Base-by-base conservation (phyloP, 2,329 filamentous ascomycete species). In the Pseudophaeomoniella oleicola region DNA sequence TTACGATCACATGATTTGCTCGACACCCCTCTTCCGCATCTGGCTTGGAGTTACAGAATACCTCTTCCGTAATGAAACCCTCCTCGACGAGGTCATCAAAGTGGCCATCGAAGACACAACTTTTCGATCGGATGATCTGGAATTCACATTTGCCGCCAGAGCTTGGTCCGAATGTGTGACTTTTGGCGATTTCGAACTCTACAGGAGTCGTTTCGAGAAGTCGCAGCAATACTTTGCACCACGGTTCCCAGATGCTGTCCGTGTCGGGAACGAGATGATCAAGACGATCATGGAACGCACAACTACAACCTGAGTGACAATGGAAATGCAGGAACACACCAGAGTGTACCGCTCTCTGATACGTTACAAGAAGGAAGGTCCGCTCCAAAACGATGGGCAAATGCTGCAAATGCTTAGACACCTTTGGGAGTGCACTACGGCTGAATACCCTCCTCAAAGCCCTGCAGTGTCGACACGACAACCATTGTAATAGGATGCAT, bases 1-100 rank as follows among this genome's bases (percentile, higher is more conserved):
- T 1, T 98, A 98, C 58, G 88, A 98, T 59, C 92, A 98, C 65
- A 98, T 98, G 87, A 92, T 98, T 47, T 98, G 90, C 64, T 94
- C 86, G 37, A 98, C 90, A 29, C 90, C 90, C 63, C 74, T 96
- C 33, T 98, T 98, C 66, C 81, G 90, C 35, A 75, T 98, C 45
- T 94, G 90, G 75, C 72, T 98, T 19, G 90, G 90, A 39, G 92
- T 94, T n/a, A 88, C 87, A 1, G 90, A 98, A 61, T 88, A 93
- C 55, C 69, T 98, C 27, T 98, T 94, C 66, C 79, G 86, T 45
- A 86, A 87, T 50, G 69, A 74, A 13, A 73, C 72, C 2, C 66
- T 94, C 36, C 74, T 98, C 11, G 80, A 93, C 35, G 85, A 90
- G 53, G 81, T 81, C 16, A 73, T 98, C 47, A 72, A 80, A 34